A percentile compares a stretch with the other conserved stretches of the same genome.
These are phyloP conservation scores for Colletotrichum lentis DNA, from an alignment of 2,329 filamentous ascomycete species.

Conservation along the genomic window DNA sequence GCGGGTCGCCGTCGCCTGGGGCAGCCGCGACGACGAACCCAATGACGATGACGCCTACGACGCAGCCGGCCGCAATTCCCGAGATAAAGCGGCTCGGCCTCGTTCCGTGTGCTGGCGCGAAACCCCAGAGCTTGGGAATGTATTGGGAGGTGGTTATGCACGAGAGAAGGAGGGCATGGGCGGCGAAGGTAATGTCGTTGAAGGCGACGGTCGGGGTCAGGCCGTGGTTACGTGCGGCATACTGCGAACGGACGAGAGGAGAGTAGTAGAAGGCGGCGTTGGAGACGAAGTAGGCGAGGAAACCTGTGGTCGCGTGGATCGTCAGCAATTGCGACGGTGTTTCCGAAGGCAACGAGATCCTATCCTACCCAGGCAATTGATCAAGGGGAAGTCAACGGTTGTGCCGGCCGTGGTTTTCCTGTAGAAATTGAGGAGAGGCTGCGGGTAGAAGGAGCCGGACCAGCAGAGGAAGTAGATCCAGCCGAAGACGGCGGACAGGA, in stretches of 20 bases:
- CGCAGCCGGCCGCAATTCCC: slow-evolving; percentile 73
- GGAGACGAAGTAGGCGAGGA: slow-evolving; percentile 78
- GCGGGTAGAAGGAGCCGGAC: slow-evolving; percentile 93
- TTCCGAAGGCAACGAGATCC: slow-evolving; percentile 26
- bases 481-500: slow-evolving; percentile 69
- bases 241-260: slow-evolving; percentile 78
- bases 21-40: slow-evolving; percentile 56
- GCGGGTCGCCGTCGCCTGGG: slow-evolving; percentile 50
- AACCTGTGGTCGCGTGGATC: slow-evolving; percentile 60
- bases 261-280: slow-evolving; percentile 82
- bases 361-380: slow-evolving; percentile 70
- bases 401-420: slow-evolving; percentile 83
- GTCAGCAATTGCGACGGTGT: slow-evolving; percentile 17
- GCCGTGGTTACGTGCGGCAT: slow-evolving; percentile 79
- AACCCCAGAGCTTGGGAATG: slow-evolving; percentile 81
- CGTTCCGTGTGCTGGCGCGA: slow-evolving; percentile 66
- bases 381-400: slow-evolving; percentile 84
- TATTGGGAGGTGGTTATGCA: slow-evolving; percentile 79
- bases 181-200: slow-evolving; percentile 90
- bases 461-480: slow-evolving; percentile 81
- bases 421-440: slow-evolving; percentile 80
- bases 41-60: slow-evolving; percentile 65
- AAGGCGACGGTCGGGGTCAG: slow-evolving; percentile 84
- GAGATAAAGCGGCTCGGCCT: slow-evolving; percentile 68
- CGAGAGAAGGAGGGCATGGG: slow-evolving; percentile 79